Conservation (phyloP, 495 filamentous ascomycete species). For the Penicillium paxilli region DNA sequence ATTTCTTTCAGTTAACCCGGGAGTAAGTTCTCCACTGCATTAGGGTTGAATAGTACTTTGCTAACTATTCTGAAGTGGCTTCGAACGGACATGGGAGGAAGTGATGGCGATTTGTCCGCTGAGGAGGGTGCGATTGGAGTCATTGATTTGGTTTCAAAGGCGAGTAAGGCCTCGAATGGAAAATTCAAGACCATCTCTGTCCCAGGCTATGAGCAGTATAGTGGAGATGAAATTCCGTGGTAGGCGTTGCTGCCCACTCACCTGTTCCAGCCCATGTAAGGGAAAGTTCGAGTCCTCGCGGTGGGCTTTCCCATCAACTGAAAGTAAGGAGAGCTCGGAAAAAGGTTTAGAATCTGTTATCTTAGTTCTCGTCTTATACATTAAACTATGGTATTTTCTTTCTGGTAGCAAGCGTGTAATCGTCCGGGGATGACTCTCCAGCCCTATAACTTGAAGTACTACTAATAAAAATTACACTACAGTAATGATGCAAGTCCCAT, state of each 20-base stretch:
- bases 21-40: constrained; percentile 27
- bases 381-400: no score
- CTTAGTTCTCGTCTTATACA: no score
- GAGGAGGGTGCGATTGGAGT: constrained; percentile 38
- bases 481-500: not conserved
- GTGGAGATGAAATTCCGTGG: constrained; percentile 20
- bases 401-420: no score
- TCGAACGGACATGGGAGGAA: constrained; percentile 42
- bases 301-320: no score
- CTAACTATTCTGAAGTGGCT: constrained; percentile 35
- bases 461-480: not conserved
- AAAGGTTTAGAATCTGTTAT: no score
- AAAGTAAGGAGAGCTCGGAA: no score
- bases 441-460: no score
- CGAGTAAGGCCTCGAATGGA: constrained; percentile 32
- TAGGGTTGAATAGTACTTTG: not conserved
- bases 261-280: not conserved
- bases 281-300: no score
- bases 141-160: constrained; percentile 31
- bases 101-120: constrained; percentile 37
- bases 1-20: constrained; percentile 40
- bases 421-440: no score
- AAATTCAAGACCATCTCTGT: constrained; percentile 41
- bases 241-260: not conserved
- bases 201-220: constrained; percentile 38